Conservation (phyloP, 129 eudicot genomes). For the Erigeron canadensis region DNA sequence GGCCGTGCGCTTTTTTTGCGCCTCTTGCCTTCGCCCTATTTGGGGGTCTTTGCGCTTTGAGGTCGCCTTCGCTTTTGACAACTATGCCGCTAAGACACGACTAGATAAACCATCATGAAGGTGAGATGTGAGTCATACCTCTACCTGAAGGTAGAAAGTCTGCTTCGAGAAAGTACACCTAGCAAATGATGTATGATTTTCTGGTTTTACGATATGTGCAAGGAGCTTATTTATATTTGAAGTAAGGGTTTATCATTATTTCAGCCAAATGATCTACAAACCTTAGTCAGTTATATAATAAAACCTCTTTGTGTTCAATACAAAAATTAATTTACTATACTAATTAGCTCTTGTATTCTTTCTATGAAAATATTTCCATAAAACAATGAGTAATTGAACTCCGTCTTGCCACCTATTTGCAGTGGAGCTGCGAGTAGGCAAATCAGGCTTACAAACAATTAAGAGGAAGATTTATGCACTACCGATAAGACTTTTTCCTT, state of each 20-base stretch:
- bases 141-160: too few species aligned
- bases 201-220: not conserved
- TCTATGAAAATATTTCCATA: not conserved
- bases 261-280: not conserved
- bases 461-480: slow-evolving; percentile 9
- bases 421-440: slow-evolving; percentile 24
- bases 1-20: too few species aligned
- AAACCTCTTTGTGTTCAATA: not conserved
- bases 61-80: too few species aligned
- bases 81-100: too few species aligned
- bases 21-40: too few species aligned
- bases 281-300: not conserved
- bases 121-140: too few species aligned
- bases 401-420: slow-evolving; percentile 27
- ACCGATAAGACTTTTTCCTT: slow-evolving; percentile 6
- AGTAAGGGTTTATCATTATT: not conserved
- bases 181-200: not conserved
- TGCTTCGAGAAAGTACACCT: too few species aligned
- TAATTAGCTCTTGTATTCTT: not conserved
- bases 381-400: slow-evolving; percentile 22
- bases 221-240: not conserved
- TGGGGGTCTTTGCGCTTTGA: too few species aligned
- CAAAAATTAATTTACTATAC: not conserved
- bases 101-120: too few species aligned
- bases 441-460: slow-evolving; percentile 23